phyloP scores from a whole-genome alignment of 139 green algal genomes.

The Chlorella vulgaris region DNA sequence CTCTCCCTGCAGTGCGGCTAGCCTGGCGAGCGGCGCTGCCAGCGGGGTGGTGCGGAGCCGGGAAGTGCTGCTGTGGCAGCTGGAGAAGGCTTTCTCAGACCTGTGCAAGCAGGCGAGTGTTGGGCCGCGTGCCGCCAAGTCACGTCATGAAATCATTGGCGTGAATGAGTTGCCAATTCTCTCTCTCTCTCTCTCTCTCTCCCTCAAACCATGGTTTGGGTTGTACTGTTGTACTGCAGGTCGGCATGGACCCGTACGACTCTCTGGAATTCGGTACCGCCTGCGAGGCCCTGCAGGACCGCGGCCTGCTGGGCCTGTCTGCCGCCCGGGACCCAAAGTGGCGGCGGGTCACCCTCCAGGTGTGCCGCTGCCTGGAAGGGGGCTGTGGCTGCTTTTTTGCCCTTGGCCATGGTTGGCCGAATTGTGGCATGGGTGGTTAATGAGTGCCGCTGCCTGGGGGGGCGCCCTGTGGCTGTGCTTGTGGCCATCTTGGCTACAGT shows the following conservation, averaged over 20 bases:
- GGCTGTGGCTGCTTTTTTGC: not conserved
- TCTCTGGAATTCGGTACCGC: slow-evolving; percentile 21
- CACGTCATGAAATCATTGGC: not conserved
- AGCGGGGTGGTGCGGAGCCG: slow-evolving; percentile 29
- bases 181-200: not conserved
- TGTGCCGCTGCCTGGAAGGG: not conserved
- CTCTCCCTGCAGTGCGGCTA: not conserved
- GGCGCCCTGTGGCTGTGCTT: not conserved
- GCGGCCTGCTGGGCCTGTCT: slow-evolving; percentile 20
- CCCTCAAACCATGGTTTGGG: no score
- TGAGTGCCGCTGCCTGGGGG: not conserved
- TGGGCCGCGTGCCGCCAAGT: slow-evolving; percentile 8
- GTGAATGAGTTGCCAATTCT: not conserved
- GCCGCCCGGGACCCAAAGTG: not conserved
- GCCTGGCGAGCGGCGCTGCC: not conserved
- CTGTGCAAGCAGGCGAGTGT: slow-evolving; percentile 32
- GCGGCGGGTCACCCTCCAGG: slow-evolving; percentile 26
- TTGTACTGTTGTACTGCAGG: no score
- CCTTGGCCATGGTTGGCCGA: no score
- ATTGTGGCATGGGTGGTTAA: not conserved
- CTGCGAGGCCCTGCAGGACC: slow-evolving; percentile 12
- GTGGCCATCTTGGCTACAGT: no score
- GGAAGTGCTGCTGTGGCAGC: slow-evolving; percentile 12
- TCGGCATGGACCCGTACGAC: slow-evolving; percentile 29
- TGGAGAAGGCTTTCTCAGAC: not conserved